phyloP scores from a whole-genome alignment of 495 filamentous ascomycete species.

The Aspergillus campestris region DNA sequence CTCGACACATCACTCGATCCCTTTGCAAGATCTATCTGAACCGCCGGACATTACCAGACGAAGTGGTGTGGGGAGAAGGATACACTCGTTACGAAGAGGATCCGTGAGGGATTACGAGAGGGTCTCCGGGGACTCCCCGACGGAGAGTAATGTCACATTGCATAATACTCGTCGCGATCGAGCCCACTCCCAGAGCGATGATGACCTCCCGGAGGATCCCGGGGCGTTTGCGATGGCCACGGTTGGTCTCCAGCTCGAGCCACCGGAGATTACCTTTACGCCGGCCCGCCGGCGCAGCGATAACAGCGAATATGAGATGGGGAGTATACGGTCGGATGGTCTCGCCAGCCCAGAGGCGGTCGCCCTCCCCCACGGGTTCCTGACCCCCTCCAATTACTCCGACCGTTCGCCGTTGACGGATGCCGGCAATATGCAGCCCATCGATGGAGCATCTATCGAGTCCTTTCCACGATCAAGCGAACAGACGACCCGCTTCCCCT shows the following conservation, averaged over 20 bases:
- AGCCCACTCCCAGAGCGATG: constrained; percentile 27
- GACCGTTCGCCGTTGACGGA: constrained; percentile 63
- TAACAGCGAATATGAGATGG: constrained; percentile 23
- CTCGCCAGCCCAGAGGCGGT: constrained; percentile 28
- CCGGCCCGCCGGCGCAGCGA: constrained; percentile 14
- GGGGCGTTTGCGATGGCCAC: constrained; percentile 53
- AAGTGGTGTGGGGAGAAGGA: constrained; percentile 23
- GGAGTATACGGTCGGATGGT: constrained; percentile 22
- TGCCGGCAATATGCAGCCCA: constrained; percentile 52
- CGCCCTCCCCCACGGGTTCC: constrained; percentile 34
- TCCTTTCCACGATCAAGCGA: constrained; percentile 40
- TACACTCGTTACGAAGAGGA: constrained; percentile 27
- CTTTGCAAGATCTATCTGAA: constrained; percentile 70
- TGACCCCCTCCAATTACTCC: constrained; percentile 34
- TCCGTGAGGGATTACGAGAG: constrained; percentile 39
- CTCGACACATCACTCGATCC: constrained; percentile 62
- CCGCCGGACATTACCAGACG: constrained; percentile 36
- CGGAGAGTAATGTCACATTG: constrained; percentile 16
- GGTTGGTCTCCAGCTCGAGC: constrained; percentile 48
- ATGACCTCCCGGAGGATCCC: constrained; percentile 37
- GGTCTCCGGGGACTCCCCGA: constrained; percentile 45
- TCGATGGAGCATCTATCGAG: constrained; percentile 45
- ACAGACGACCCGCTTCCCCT: constrained; percentile 45
- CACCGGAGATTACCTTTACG: constrained; percentile 18
- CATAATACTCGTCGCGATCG: constrained; percentile 13